phyloP scores from a whole-genome alignment of 257 asterid species.

The Petunia axillaris region DNA sequence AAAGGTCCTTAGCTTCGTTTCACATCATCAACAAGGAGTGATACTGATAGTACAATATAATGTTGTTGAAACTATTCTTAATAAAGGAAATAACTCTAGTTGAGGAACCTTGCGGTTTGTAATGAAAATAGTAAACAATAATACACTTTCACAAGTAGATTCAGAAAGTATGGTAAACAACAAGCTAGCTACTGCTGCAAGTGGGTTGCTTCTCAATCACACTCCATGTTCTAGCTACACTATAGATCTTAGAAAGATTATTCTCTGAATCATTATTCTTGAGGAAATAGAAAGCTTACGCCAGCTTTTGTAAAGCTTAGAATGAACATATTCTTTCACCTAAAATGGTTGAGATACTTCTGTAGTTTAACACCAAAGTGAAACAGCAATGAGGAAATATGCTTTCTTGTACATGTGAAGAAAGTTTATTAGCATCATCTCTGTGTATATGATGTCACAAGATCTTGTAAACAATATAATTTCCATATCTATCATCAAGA shows the following conservation, averaged over 20 bases:
- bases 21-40: not conserved
- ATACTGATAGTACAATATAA: not conserved
- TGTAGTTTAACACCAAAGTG: not conserved
- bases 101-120: not conserved
- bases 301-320: not conserved
- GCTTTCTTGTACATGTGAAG: not conserved
- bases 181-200: not conserved
- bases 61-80: not conserved
- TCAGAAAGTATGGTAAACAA: not conserved
- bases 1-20: not conserved
- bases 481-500: not conserved
- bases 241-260: not conserved
- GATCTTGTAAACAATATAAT: constrained; percentile 1
- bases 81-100: not conserved
- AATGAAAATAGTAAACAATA: not conserved
- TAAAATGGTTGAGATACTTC: too few relatives aligned
- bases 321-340: not conserved
- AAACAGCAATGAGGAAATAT: not conserved
- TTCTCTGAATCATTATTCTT: constrained; percentile 30
- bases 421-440: not conserved
- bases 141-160: not conserved
- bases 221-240: not conserved
- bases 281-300: constrained; percentile 25
- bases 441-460: constrained; percentile 19
- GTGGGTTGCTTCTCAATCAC: constrained; percentile 32